phyloP scores from a whole-genome alignment of 2,329 filamentous ascomycete genomes.

The Diaporthe vexans region DNA sequence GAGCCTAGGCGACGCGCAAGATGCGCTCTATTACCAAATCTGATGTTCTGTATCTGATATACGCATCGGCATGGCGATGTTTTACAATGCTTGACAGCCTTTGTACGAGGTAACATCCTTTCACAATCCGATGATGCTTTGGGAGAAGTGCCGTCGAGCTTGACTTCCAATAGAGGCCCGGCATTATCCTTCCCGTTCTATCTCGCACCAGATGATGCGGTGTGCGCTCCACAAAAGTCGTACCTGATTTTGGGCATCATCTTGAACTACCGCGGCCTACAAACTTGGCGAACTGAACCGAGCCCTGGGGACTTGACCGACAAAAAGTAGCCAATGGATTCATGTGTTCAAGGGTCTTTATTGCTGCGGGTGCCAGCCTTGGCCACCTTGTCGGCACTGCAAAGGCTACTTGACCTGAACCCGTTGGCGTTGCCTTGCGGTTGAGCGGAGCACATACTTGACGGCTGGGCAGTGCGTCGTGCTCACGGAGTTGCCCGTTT shows the following conservation, averaged over 20 bases:
- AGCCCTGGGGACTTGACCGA: not conserved
- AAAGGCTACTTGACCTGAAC: not conserved
- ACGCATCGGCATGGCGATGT: not conserved
- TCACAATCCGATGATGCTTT: not conserved
- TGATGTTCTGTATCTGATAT: not conserved
- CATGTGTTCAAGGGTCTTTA: not conserved
- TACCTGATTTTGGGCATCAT: not conserved
- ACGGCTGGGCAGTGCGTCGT: not conserved
- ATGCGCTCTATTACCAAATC: not conserved
- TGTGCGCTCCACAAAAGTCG: not conserved
- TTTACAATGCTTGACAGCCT: not conserved
- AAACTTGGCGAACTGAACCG: not conserved
- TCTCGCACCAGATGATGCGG: not conserved
- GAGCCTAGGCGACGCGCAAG: not conserved
- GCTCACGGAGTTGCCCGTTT: not conserved
- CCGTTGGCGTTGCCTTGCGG: not conserved
- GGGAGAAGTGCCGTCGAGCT: not conserved
- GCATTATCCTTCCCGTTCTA: not conserved
- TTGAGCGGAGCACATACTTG: no score
- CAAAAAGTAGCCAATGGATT: not conserved
- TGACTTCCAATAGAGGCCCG: not conserved
- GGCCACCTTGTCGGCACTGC: not conserved
- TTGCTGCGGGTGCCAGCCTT: not conserved
- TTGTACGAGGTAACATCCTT: not conserved
- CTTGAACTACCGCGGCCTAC: conserved; percentile 3